A percentile compares a stretch with the other conserved stretches of the same genome.
Evolutionary conservation across 139 green algal species (phyloP).

Genomic region (Tetratostichococcus sp.): DNA sequence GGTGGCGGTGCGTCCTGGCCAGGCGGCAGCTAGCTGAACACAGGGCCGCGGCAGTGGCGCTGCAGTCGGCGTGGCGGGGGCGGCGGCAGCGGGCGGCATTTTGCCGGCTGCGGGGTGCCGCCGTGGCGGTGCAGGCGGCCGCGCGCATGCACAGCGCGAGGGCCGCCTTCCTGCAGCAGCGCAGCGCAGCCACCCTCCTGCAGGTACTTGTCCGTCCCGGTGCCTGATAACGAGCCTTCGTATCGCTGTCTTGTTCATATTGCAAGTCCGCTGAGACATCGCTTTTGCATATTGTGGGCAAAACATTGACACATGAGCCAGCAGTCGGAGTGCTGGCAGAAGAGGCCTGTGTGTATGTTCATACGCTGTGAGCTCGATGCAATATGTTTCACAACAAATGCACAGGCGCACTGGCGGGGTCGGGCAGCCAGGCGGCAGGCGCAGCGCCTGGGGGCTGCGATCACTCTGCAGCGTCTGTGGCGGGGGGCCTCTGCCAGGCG

Average conservation of each 20-base stretch:
- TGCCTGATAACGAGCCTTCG: too few species aligned
- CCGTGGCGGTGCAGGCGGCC: neutral
- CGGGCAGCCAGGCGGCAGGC: neutral
- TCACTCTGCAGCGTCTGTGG: too few species aligned
- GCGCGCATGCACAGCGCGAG: neutral
- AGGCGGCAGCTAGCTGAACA: constrained; percentile 13
- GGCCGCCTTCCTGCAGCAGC: neutral
- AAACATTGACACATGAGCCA: too few species aligned
- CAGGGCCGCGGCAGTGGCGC: neutral
- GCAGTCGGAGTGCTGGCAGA: too few species aligned
- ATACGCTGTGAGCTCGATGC: too few species aligned
- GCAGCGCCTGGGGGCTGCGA: too few species aligned
- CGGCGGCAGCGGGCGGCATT: neutral
- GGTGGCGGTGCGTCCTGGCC: neutral
- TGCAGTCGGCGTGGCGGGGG: constrained; percentile 5
- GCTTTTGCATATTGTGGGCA: too few species aligned
- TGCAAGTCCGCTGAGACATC: too few species aligned
- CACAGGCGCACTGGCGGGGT: neutral
- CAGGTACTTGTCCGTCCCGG: too few species aligned
- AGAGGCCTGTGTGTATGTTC: too few species aligned
- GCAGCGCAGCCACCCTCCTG: neutral
- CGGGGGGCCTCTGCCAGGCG: neutral
- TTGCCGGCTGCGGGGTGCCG: neutral
- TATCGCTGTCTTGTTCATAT: too few species aligned
- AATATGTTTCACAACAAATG: too few species aligned